Base-by-base conservation (phyloP, 352 stramenopile genomes). In the Phytophthora uliginosa region DNA sequence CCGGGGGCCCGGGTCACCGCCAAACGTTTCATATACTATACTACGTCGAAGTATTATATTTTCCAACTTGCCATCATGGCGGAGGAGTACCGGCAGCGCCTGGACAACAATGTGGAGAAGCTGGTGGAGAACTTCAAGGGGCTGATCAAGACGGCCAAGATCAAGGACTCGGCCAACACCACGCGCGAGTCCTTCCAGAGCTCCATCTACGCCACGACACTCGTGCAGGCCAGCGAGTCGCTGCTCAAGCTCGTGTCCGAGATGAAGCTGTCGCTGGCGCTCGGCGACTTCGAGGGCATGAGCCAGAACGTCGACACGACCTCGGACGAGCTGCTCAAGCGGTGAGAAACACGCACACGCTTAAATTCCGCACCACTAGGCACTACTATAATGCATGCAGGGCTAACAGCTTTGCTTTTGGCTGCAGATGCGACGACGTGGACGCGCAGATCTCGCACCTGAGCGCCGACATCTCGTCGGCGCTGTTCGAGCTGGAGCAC, bases 31-130 rank as follows among this genome's bases (percentile, higher is more conserved):
- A 31, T 7, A n/a, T n/a, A n/a, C n/a, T n/a, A 28, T 28, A 28
- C 26, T 28, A 6, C 26, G 2, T 28, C 2, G 26, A 28, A 28
- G 26, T 28, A 28, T 3, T 26, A 31, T 31, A 31, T 31, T 31
- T 31, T 31, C 28, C 28, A 31, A 31, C 4, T 42, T 42, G 13
- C 9, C 9, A 50, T 54, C 48, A 95, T 95, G 88, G 86, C 88
- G 73, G 88, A 95, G 66, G 88, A 95, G 63, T 95, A 94, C 52
- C 85, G 88, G 38, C 88, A 94, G 84, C 86, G 88, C 40, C 77
- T 95, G 28, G 88, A 95, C 70, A 95, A 94, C 74, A 95, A 94
- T 67, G 88, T 94, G 58, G 88, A 95, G 83, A 94, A 94, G 85
- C 79, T 95, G 60, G 85, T 95, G 63, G 88, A 95, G 79, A 95